These are phyloP conservation scores for Alternaria tenuissima DNA, from an alignment of 2,329 filamentous ascomycete genomes.

Conservation along the genomic window DNA sequence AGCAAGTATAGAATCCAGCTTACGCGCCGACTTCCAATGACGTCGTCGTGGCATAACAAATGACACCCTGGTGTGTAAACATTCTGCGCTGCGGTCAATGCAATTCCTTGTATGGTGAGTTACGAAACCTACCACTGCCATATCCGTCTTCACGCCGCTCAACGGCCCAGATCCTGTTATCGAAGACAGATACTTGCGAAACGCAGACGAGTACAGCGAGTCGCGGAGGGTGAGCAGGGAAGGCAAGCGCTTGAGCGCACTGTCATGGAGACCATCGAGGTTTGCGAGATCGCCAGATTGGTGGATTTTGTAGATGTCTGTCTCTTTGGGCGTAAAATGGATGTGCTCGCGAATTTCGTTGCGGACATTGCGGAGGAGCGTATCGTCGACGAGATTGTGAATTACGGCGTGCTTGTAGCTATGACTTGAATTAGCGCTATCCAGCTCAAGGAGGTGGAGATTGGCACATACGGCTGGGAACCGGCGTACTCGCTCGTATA, in stretches of 20 bases:
- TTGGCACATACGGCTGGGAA: conserved; percentile 49
- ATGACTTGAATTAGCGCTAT: conserved; percentile 10
- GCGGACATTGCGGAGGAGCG: conserved; percentile 84
- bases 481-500: conserved; percentile 50
- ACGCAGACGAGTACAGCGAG: conserved; percentile 88
- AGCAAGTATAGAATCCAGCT: conserved; percentile 98
- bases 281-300: conserved; percentile 98
- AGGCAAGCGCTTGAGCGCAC: conserved; percentile 83
- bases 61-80: conserved; percentile 97
- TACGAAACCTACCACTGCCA: conserved; percentile 74
- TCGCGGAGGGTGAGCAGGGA: conserved; percentile 92
- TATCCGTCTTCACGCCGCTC: conserved; percentile 94
- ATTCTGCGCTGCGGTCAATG: conserved; percentile 60
- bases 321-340: conserved; percentile 97
- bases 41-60: conserved; percentile 95
- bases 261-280: conserved; percentile 89
- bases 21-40: conserved; percentile 94
- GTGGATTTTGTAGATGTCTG: conserved; percentile 99
- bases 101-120: background rate
- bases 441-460: background rate
- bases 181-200: conserved; percentile 85
- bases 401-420: conserved; percentile 95
- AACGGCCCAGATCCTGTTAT: conserved; percentile 87
- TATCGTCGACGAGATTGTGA: conserved; percentile 77
- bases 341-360: conserved; percentile 89